Evolutionary conservation across 2,329 filamentous ascomycete species (phyloP).

Genomic region (Calonectria pseudoreteaudii): DNA sequence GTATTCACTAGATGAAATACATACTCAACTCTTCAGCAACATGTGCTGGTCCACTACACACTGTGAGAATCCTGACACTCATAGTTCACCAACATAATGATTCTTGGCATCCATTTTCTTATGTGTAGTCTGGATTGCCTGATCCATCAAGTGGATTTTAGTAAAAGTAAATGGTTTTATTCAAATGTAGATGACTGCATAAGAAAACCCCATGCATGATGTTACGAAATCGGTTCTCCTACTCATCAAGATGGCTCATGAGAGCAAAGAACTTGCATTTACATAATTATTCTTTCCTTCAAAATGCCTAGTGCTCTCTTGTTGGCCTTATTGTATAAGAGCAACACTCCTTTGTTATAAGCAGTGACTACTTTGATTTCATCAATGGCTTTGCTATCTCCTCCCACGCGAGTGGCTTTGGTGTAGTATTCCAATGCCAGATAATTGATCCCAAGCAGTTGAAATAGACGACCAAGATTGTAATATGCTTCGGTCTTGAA

Average conservation of each 20-base stretch:
- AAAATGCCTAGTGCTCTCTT: slow-evolving; percentile 30
- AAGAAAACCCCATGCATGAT: no score
- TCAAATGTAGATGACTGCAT: no score
- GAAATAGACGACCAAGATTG: slow-evolving; percentile 53
- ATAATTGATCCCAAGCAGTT: slow-evolving; percentile 51
- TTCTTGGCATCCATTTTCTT: no score
- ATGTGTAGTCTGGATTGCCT: no score
- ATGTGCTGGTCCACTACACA: not conserved
- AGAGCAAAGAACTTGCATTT: not conserved
- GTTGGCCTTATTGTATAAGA: slow-evolving; percentile 47
- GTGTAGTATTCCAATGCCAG: slow-evolving; percentile 80
- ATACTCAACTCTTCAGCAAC: no score
- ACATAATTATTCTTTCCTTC: not conserved
- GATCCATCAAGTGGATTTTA: no score
- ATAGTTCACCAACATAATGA: not conserved
- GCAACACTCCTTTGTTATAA: slow-evolving; percentile 48
- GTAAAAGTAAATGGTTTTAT: no score
- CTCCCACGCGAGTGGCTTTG: slow-evolving; percentile 45
- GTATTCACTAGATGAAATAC: not conserved
- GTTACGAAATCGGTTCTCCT: no score
- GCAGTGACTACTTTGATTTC: slow-evolving; percentile 47
- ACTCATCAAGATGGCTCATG: not conserved
- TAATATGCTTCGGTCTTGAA: slow-evolving; percentile 51
- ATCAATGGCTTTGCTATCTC: slow-evolving; percentile 3
- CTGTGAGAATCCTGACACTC: not conserved